Conservation (phyloP, 352 stramenopile genomes). For the Phytophthora colocasiae region DNA sequence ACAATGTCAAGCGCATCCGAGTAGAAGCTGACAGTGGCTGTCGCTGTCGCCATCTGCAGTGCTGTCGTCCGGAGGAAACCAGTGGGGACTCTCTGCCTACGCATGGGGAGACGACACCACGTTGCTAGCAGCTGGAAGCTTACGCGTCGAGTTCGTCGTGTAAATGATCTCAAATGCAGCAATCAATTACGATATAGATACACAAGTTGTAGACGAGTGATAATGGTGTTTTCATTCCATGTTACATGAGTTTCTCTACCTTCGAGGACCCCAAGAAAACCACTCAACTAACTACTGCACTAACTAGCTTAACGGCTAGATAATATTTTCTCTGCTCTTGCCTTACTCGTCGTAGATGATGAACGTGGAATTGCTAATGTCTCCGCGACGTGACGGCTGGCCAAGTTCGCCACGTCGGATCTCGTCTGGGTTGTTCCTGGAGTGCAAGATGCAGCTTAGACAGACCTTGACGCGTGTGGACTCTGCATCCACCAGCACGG, state of each 20-base stretch:
- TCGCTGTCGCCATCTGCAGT: constrained; percentile 22
- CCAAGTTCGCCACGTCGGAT: constrained; percentile 40
- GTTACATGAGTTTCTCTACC: constrained; percentile 22
- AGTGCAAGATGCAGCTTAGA: constrained; percentile 79
- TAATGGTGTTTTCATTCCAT: constrained; percentile 11
- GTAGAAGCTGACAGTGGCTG: constrained; percentile 1
- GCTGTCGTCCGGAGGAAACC: constrained; percentile 15
- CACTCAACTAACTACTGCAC: constrained; percentile 24
- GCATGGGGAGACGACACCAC: constrained; percentile 24
- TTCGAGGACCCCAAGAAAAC: constrained; percentile 15
- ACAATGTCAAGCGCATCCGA: constrained; percentile 31
- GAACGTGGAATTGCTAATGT: constrained; percentile 68
- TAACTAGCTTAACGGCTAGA: constrained; percentile 5
- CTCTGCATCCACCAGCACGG: constrained; percentile 66
- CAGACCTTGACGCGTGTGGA: constrained; percentile 79
- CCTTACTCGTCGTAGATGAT: constrained; percentile 70
- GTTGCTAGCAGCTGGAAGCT: constrained; percentile 6
- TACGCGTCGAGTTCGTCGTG: neutral
- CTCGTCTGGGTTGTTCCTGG: constrained; percentile 69
- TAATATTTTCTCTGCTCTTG: constrained; percentile 3
- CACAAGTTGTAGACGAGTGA: constrained; percentile 4
- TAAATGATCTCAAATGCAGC: neutral
- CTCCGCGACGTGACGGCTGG: constrained; percentile 35
- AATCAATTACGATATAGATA: constrained; percentile 19
- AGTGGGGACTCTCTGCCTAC: constrained; percentile 21